Evolutionary conservation across 78 protist genomes (phyloP).

Genomic region (Chrysochromulina parva): DNA sequence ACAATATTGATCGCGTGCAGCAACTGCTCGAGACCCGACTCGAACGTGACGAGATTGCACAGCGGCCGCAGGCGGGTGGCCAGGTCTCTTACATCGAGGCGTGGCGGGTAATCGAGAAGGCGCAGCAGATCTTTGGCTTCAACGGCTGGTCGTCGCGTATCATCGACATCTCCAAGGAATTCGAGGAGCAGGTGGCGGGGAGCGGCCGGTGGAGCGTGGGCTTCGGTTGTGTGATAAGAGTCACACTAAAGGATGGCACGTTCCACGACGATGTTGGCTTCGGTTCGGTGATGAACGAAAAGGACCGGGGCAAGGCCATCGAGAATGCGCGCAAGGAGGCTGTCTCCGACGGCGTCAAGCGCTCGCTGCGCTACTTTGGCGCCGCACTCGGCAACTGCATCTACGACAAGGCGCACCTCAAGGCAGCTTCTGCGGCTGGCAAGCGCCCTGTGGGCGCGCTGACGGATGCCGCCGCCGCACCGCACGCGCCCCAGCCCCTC

Average conservation of each 20-base stretch:
- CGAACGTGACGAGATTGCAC: background rate
- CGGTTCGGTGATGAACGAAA: constrained; percentile 43
- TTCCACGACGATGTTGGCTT: constrained; percentile 81
- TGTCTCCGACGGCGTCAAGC: constrained; percentile 77
- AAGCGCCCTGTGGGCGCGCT: too few species aligned
- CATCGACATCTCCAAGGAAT: constrained; percentile 47
- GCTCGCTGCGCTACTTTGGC: constrained; percentile 74
- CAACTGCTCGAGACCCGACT: background rate
- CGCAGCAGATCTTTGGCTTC: constrained; percentile 73
- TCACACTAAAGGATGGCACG: constrained; percentile 71
- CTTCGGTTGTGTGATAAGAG: constrained; percentile 52
- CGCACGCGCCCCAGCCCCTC: too few species aligned
- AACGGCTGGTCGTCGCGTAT: constrained; percentile 73
- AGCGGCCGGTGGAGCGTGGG: constrained; percentile 21
- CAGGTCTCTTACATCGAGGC: constrained; percentile 52
- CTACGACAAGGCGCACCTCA: constrained; percentile 50
- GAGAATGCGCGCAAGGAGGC: constrained; percentile 81
- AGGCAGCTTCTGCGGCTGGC: too few species aligned
- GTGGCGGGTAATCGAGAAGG: constrained; percentile 72
- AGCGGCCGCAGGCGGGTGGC: constrained; percentile 2
- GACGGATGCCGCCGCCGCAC: too few species aligned
- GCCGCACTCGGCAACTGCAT: constrained; percentile 68
- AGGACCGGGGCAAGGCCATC: constrained; percentile 59
- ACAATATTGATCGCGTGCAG: too few species aligned
- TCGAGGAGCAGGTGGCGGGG: background rate